These are phyloP conservation scores for Solanum corneliomulleri DNA, from an alignment of 257 asterid genomes.

Conservation along the genomic window DNA sequence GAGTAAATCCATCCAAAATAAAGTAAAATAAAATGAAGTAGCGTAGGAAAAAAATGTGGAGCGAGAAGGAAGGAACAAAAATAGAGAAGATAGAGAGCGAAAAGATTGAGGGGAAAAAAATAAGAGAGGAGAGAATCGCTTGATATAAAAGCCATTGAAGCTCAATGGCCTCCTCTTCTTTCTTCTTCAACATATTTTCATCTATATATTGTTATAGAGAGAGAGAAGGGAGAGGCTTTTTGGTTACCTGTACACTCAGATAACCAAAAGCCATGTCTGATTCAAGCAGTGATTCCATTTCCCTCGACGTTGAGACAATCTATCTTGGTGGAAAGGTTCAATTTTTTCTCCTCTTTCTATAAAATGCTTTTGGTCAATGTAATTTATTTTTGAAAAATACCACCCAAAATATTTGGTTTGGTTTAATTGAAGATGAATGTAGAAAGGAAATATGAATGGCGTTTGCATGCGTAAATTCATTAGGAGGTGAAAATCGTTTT, in stretches of 20 bases:
- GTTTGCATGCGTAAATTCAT: not conserved
- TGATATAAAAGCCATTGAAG: constrained; percentile 19
- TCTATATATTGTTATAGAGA: not conserved
- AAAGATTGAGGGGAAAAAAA: not conserved
- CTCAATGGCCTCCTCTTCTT: constrained; percentile 2
- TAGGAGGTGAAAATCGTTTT: not conserved
- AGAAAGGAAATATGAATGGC: not conserved
- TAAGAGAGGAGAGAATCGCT: constrained; percentile 9
- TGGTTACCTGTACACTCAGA: not conserved
- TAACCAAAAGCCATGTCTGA: constrained; percentile 32
- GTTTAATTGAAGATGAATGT: not conserved
- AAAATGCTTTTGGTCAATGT: too few relatives aligned
- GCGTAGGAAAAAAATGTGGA: not conserved
- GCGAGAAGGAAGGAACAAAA: not conserved
- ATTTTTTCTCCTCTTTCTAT: not conserved
- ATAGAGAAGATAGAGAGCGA: not conserved
- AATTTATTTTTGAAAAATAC: not conserved
- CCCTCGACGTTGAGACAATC: constrained; percentile 24
- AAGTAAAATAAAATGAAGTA: not conserved
- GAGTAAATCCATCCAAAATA: not conserved
- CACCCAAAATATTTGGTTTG: not conserved
- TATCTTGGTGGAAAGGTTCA: constrained; percentile 40
- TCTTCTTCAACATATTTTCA: not conserved
- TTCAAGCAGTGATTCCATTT: constrained; percentile 20
- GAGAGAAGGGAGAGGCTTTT: not conserved